These are phyloP conservation scores for Pseudogymnoascus verrucosus DNA, from an alignment of 2,329 filamentous ascomycete species.

Conservation along the genomic window DNA sequence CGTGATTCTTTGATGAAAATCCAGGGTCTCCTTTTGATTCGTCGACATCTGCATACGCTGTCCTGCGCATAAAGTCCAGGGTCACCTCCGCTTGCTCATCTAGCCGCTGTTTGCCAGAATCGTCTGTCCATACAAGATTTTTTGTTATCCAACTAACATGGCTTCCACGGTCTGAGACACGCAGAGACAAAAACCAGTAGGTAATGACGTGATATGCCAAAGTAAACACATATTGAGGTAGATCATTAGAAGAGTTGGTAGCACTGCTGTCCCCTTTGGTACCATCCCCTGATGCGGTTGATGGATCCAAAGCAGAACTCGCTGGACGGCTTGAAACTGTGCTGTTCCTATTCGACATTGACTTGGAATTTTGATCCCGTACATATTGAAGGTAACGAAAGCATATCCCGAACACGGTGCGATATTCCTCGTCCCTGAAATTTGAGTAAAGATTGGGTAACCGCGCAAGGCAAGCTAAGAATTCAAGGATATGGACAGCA, in stretches of 20 bases:
- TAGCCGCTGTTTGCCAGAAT: conserved; percentile 62
- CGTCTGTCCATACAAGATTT: conserved; percentile 70
- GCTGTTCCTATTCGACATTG: conserved; percentile 30
- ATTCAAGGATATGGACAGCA: conserved; percentile 91
- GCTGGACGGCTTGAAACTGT: conserved; percentile 23
- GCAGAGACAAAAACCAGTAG: conserved; percentile 92
- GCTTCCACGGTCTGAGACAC: conserved; percentile 71
- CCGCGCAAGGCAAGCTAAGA: conserved; percentile 80
- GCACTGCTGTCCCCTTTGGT: conserved; percentile 36
- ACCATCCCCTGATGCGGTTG: conserved; percentile 31
- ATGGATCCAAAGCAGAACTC: conserved; percentile 14
- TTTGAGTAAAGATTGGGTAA: conserved; percentile 80
- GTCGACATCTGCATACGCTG: conserved; percentile 76
- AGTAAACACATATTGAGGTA: conserved; percentile 89
- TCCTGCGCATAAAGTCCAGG: conserved; percentile 88
- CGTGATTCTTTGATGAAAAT: conserved; percentile 59
- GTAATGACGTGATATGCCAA: conserved; percentile 92
- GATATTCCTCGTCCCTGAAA: conserved; percentile 84
- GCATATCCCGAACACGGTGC: conserved; percentile 90
- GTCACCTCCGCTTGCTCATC: conserved; percentile 93
- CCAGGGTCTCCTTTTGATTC: conserved; percentile 60
- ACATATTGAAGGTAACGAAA: conserved; percentile 89
- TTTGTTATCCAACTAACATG: conserved; percentile 88
- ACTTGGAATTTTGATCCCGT: conserved; percentile 49
- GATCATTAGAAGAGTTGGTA: conserved; percentile 53